Conservation (phyloP, 1,284 basidiomycete species). For the Malassezia dermatis region DNA sequence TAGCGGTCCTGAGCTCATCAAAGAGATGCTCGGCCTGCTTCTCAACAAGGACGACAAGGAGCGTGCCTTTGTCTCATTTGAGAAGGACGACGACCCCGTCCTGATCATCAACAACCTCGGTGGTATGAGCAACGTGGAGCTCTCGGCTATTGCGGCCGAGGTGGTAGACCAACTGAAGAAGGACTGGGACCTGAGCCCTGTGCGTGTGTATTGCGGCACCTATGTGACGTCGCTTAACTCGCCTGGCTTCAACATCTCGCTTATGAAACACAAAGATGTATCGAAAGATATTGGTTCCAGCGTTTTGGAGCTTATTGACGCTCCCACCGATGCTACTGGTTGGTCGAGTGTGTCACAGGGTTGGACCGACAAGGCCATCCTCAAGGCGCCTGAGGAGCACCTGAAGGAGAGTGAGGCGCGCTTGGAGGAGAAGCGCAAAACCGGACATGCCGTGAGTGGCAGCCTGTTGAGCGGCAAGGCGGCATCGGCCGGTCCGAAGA, state of each 20-base stretch:
- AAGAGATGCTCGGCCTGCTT: slow-evolving; percentile 38
- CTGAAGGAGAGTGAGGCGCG: slow-evolving; percentile 37
- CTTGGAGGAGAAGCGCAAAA: slow-evolving; percentile 26
- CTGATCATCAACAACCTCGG: slow-evolving; percentile 56
- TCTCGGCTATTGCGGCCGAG: slow-evolving; percentile 53
- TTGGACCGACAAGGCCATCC: slow-evolving; percentile 36
- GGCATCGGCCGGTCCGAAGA: slow-evolving; percentile 29
- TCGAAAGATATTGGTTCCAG: slow-evolving; percentile 42
- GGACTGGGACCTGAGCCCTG: slow-evolving; percentile 46
- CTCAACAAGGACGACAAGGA: slow-evolving; percentile 50
- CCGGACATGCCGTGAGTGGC: slow-evolving; percentile 38
- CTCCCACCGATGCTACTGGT: slow-evolving; percentile 49
- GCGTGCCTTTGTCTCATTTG: slow-evolving; percentile 49
- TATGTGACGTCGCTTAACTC: slow-evolving; percentile 53
- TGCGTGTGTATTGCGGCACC: slow-evolving; percentile 49
- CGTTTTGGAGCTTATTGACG: slow-evolving; percentile 50
- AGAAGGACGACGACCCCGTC: slow-evolving; percentile 49
- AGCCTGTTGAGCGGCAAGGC: slow-evolving; percentile 25
- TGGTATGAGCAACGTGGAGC: slow-evolving; percentile 55
- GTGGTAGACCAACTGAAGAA: slow-evolving; percentile 49
- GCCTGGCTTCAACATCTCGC: slow-evolving; percentile 51
- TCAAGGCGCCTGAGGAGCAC: slow-evolving; percentile 10
- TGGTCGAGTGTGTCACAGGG: slow-evolving; percentile 49
- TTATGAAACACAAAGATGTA: slow-evolving; percentile 50
- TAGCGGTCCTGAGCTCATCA: slow-evolving; percentile 26